phyloP scores from a whole-genome alignment of 2,329 filamentous ascomycete genomes.

The Polytolypa hystricis region DNA sequence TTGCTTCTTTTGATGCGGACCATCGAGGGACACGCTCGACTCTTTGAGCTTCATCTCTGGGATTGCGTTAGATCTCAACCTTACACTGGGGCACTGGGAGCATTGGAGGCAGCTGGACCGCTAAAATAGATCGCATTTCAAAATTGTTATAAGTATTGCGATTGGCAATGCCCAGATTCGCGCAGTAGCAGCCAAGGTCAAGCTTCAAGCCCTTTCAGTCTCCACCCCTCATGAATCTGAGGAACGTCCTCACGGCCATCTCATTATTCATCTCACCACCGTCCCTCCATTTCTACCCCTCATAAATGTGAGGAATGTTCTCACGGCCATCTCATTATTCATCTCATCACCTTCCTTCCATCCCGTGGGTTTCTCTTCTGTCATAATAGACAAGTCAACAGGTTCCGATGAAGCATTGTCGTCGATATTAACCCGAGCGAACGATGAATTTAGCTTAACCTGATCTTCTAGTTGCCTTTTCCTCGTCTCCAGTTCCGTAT shows the following conservation, averaged over 20 bases:
- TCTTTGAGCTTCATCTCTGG: too few relatives aligned
- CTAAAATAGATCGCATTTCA: too few relatives aligned
- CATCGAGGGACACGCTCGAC: too few relatives aligned
- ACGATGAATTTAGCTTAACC: not conserved
- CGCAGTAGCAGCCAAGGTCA: too few relatives aligned
- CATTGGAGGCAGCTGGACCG: too few relatives aligned
- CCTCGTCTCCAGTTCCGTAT: not conserved
- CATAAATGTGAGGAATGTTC: slow-evolving; percentile 2
- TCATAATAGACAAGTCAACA: slow-evolving; percentile 1
- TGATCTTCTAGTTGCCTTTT: not conserved
- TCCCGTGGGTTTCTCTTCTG: not conserved
- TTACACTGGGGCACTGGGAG: too few relatives aligned
- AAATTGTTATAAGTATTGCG: too few relatives aligned
- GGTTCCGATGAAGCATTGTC: not conserved
- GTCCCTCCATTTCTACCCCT: not conserved
- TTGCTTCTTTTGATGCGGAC: too few relatives aligned
- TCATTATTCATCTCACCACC: slow-evolving; percentile 3
- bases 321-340: slow-evolving; percentile 1
- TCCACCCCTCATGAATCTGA: slow-evolving; percentile 1
- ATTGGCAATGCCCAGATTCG: too few relatives aligned
- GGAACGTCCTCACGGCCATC: not conserved
- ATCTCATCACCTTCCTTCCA: slow-evolving; percentile 3
- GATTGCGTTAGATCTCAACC: too few relatives aligned
- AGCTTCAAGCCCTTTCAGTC: too few relatives aligned
- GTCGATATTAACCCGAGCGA: not conserved